These are phyloP conservation scores for Polysphondylium violaceum DNA, from an alignment of 78 protist species.

Conservation along the genomic window DNA sequence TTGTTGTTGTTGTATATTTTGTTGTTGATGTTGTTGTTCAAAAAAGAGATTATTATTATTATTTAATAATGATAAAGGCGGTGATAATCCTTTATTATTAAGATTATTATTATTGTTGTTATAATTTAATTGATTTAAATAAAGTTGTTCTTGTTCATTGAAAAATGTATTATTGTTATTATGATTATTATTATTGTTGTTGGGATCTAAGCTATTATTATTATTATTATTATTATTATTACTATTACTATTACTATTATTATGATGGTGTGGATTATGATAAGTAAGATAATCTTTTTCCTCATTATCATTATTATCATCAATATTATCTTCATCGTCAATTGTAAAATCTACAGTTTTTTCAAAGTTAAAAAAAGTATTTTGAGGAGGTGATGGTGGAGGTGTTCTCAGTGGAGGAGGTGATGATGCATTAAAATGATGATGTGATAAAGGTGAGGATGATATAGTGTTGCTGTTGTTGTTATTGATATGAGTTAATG, in stretches of 20 bases:
- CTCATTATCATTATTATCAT: background rate
- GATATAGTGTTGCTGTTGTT: background rate
- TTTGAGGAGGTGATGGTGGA: constrained; percentile 14
- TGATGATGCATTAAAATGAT: background rate
- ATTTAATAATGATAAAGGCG: too few species aligned
- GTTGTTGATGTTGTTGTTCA: background rate
- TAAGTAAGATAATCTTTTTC: background rate
- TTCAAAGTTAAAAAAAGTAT: too few species aligned
- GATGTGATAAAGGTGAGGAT: constrained; percentile 6
- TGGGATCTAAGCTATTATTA: background rate
- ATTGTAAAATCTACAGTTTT: background rate
- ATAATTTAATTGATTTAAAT: too few species aligned
- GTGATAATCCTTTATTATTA: background rate
- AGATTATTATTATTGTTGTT: constrained; percentile 20
- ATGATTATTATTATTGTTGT: constrained; percentile 12
- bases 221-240: constrained; percentile 4
- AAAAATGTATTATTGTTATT: background rate
- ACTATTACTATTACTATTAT: constrained; percentile 11
- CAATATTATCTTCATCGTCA: background rate
- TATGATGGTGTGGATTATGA: background rate
- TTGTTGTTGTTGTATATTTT: constrained; percentile 2
- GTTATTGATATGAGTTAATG: background rate
- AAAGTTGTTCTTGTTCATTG: too few species aligned
- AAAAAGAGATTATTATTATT: constrained; percentile 14
- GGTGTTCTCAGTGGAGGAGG: constrained; percentile 22